These are phyloP conservation scores for Dactylellina parvicollis DNA, from an alignment of 2,329 filamentous ascomycete species.

Conservation along the genomic window DNA sequence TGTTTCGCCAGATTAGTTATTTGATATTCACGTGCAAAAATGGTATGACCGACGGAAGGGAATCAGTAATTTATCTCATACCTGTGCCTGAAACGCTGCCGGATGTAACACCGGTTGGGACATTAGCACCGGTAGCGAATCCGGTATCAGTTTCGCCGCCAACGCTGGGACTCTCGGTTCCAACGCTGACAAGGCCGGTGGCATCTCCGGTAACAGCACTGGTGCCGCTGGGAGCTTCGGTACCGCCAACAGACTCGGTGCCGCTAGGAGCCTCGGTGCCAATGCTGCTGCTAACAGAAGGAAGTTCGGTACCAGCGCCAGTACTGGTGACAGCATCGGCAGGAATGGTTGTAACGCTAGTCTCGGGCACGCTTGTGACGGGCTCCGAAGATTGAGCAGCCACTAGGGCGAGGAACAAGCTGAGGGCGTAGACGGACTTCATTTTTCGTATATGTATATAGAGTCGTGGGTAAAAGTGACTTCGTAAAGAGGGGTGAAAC, in stretches of 20 bases:
- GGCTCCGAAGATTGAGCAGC: slow-evolving; percentile 12
- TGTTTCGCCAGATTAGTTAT: too few relatives aligned
- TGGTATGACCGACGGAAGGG: too few relatives aligned
- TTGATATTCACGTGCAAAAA: too few relatives aligned
- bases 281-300: too few relatives aligned
- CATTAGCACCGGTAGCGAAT: background rate
- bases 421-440: slow-evolving; percentile 30
- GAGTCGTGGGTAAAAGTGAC: background rate
- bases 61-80: too few relatives aligned
- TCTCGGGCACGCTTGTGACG: background rate
- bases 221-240: too few relatives aligned
- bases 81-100: background rate
- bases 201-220: too few relatives aligned
- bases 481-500: background rate
- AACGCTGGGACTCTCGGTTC: background rate
- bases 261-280: too few relatives aligned
- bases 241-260: too few relatives aligned
- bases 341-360: background rate
- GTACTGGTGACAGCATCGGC: too few relatives aligned
- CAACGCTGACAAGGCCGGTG: background rate
- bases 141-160: background rate
- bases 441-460: slow-evolving; percentile 21
- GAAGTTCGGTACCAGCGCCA: too few relatives aligned
- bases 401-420: slow-evolving; percentile 25
- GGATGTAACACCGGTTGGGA: background rate